Base-by-base conservation (phyloP, 202 grass and related monocot species). In the Setaria italica region DNA sequence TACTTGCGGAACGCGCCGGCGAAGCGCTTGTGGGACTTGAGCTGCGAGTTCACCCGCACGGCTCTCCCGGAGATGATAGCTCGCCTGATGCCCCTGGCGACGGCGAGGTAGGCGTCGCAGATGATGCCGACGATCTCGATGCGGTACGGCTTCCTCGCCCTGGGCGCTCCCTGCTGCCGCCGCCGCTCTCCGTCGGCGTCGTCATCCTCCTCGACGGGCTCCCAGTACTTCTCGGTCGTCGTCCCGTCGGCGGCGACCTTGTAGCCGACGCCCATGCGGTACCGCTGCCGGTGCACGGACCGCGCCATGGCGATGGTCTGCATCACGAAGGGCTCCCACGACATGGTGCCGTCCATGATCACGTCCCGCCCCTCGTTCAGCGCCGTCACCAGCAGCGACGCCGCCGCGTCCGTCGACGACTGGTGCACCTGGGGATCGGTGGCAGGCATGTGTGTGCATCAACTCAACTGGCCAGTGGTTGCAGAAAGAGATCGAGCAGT, bases 281-380 rank as follows among this genome's bases (percentile, higher is more conserved):
- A 95, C 5, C 91, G 88, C 43, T 94, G 90, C 20, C 59, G 90
- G 96, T 99, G 93, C 83, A 99, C 92, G 33, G 76, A 71, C 9
- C 96, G 58, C 6, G 91, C 90, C 96, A 99, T 99, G 59, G 88
- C 89, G n/a, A 99, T 86, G 3, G 93, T 99, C 88, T 99, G 93
- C 55, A 84, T 54, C 29, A 99, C 96, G 76, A 95, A 99, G 42
- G 96, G 96, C 67, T 95, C 93, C 96, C 96, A 99, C 3, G 96
- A 96, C n/a, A 99, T 87, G 30, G 96, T 99, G 53, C 93, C 93
- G 45, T 99, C 96, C 96, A 99, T 90, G 88, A 96, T 96, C 75
- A 99, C 96, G 68, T 99, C 96, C 6, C 96, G 81, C 11, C 96
- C 96, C 84, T 99, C 96, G 46, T 99, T 99, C 49, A 99, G 80